These are phyloP conservation scores for Cnidoscolus chayamansa DNA, from an alignment of 441 rosid species.

Conservation along the genomic window DNA sequence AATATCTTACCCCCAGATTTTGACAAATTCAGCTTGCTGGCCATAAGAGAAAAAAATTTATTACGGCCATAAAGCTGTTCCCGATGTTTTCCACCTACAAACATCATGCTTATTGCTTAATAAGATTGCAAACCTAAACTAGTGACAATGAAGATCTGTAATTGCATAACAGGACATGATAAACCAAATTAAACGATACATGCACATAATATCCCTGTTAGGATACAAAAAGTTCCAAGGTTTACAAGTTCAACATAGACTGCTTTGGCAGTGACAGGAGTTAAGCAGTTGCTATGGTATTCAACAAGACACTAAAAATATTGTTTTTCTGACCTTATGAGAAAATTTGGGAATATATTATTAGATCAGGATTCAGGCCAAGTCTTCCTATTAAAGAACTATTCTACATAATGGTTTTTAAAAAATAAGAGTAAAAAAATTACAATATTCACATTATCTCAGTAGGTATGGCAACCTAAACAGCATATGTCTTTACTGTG, in stretches of 20 bases:
- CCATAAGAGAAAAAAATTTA: constrained; percentile 39
- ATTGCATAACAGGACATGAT: not conserved
- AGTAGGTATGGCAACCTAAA: not conserved
- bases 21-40: constrained; percentile 34
- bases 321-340: not conserved
- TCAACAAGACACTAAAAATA: not conserved
- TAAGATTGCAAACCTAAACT: constrained; percentile 14
- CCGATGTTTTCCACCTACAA: constrained; percentile 33
- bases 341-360: not conserved
- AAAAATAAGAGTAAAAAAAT: not conserved
- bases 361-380: not conserved
- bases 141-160: not conserved
- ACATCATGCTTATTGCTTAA: not conserved
- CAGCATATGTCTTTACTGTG: not conserved
- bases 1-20: constrained; percentile 36
- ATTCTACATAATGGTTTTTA: not conserved
- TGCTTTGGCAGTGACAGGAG: not conserved
- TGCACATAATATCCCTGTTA: not conserved
- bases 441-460: not conserved
- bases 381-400: not conserved
- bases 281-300: not conserved
- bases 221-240: not conserved
- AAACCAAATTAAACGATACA: not conserved
- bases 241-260: not conserved
- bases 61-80: constrained; percentile 31